Percentiles rank a stretch among this genome's conserved stretches.
Conservation (phyloP, 345 rosid species). For the Pseudoturritis turrita region DNA sequence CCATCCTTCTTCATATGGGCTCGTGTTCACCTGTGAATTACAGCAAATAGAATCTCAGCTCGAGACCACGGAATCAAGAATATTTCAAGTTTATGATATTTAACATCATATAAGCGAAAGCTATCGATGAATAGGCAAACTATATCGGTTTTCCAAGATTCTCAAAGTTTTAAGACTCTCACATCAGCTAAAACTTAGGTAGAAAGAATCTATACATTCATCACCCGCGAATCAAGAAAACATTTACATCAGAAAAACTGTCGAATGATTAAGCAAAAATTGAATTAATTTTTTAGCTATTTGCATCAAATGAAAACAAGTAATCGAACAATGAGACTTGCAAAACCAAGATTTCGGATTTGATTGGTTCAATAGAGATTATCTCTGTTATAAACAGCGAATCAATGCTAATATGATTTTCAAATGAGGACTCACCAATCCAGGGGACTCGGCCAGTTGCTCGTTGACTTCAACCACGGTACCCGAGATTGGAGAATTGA, state of each 20-base stretch:
- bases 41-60: background rate
- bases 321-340: background rate
- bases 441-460: conserved; percentile 60
- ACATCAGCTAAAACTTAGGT: background rate
- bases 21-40: conserved; percentile 60
- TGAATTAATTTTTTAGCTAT: background rate
- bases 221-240: background rate
- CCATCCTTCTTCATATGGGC: conserved; percentile 88
- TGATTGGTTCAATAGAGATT: background rate
- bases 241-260: background rate
- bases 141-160: background rate
- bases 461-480: conserved; percentile 72
- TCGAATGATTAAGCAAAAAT: background rate
- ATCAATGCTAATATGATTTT: background rate
- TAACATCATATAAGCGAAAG: background rate
- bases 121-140: background rate
- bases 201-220: background rate
- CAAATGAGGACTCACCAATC: conserved; percentile 52
- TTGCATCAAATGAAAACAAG: background rate
- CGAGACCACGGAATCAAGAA: background rate
- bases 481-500: conserved; percentile 90
- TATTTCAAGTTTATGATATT: background rate
- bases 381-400: background rate
- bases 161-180: background rate
- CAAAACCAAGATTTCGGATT: background rate